These are phyloP conservation scores for Biscogniauxia mediterranea DNA, from an alignment of 2,329 filamentous ascomycete genomes.

Conservation along the genomic window DNA sequence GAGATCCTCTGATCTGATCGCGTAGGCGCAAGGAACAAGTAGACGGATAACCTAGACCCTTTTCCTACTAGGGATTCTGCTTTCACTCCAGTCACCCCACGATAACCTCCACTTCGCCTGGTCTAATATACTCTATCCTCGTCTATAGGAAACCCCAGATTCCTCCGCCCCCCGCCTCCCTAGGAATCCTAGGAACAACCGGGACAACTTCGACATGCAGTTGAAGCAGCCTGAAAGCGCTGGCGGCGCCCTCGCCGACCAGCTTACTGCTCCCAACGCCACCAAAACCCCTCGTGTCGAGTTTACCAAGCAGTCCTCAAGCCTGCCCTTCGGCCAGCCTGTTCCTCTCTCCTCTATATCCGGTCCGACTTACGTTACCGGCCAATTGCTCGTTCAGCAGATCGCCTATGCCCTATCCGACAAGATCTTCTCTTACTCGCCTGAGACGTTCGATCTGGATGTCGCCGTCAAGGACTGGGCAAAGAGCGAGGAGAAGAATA, in stretches of 20 bases:
- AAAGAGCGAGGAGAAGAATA: conserved; percentile 67
- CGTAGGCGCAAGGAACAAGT: background rate
- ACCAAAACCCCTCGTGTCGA: conserved; percentile 28
- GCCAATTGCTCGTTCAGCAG: conserved; percentile 92
- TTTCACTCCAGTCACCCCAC: too few relatives aligned
- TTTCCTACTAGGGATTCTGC: too few relatives aligned
- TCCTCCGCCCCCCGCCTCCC: conserved; percentile 14
- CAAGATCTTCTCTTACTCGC: conserved; percentile 96
- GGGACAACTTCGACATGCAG: conserved; percentile 24
- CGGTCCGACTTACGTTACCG: conserved; percentile 89
- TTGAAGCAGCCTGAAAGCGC: conserved; percentile 40
- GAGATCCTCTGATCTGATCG: background rate
- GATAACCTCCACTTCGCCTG: conserved; percentile 2
- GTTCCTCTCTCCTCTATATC: conserved; percentile 62
- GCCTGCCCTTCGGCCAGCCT: conserved; percentile 56
- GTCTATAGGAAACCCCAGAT: conserved; percentile 12
- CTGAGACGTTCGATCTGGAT: conserved; percentile 89
- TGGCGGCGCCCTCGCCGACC: conserved; percentile 32
- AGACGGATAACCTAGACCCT: background rate
- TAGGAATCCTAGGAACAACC: conserved; percentile 12
- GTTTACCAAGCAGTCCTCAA: conserved; percentile 47
- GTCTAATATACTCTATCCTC: conserved; percentile 17
- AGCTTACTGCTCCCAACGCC: conserved; percentile 30
- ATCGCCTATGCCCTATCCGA: conserved; percentile 93
- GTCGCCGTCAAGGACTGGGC: conserved; percentile 78